Base-by-base conservation (phyloP, 257 asterid species). In the Paraleonurus japonicus region DNA sequence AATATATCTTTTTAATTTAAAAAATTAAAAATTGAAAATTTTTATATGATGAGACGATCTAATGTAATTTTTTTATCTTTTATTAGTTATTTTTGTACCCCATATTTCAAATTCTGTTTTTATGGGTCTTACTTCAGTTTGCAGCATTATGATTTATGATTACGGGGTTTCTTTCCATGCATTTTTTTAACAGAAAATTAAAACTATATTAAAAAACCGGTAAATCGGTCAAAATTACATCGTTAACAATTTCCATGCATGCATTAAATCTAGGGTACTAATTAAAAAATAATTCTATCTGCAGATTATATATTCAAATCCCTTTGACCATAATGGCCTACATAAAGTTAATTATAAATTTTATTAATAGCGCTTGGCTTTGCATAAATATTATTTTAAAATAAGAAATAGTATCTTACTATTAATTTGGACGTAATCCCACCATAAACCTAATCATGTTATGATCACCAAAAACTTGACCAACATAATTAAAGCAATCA, bases 401-500 rank as follows among this genome's bases (percentile, higher is more conserved):
- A 8, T 39, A 61, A 54, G 62, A 32, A 17, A 5, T 20, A 35
- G 17, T 22, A 59, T 15, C 0, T 22, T 61, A 60, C 17, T 69
- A 54, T 12, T 35, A 28, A 61, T 30, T 39, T 41, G 73, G 69
- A 15, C 57, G 35, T 57, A 75, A 48, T 63, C 51, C 57, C 69
- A 71, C 65, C 24, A 66, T 33, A 47, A 70, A 65, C 69, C 80
- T 70, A 75, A 71, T 79, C 63, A 71, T 75, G 65, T 30, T 59
- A 65, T 70, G 74, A 78, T 64, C 26, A 43, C 63, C 60, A 22
- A 61, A 72, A 77, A 72, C 57, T 78, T 78, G 81, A 78, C 81
- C 75, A 66, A 28, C 81, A 78, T 78, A 78, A 78, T 78, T 72
- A 67, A 77, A 78, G 78, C 61, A 8, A 19, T 72, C 71, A 72